A percentile compares a stretch with the other conserved stretches of the same genome.
Evolutionary conservation across 345 rosid species (phyloP).

Genomic region (Salix exigua): DNA sequence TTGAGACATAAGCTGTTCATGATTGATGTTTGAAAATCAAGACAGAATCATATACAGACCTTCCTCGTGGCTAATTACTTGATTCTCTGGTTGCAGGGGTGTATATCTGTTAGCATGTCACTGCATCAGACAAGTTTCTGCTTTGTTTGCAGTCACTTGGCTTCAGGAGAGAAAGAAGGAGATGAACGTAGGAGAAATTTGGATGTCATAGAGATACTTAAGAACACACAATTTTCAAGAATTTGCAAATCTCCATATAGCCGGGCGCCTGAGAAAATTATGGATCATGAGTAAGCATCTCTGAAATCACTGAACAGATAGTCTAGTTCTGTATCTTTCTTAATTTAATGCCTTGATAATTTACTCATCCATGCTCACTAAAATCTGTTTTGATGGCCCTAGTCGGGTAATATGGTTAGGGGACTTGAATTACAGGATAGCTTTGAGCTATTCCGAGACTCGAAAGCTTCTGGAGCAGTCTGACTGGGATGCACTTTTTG

Average conservation of each 20-base stretch:
- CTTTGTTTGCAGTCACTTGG: slow-evolving; percentile 88
- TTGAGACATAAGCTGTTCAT: background rate
- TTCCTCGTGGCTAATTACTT: background rate
- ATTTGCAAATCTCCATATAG: slow-evolving; percentile 51
- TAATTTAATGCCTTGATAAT: background rate
- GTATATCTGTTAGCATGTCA: slow-evolving; percentile 82
- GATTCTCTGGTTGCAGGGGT: slow-evolving; percentile 57
- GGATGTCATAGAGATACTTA: slow-evolving; percentile 76
- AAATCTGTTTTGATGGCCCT: slow-evolving; percentile 7
- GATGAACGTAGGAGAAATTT: slow-evolving; percentile 80
- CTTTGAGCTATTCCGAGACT: slow-evolving; percentile 75
- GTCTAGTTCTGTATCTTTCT: background rate
- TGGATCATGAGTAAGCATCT: slow-evolving; percentile 68
- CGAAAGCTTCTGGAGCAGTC: slow-evolving; percentile 50
- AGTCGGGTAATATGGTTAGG: slow-evolving; percentile 93
- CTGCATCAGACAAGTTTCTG: slow-evolving; percentile 83
- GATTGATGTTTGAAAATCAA: background rate
- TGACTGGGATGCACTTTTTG: slow-evolving; percentile 61
- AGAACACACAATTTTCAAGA: slow-evolving; percentile 72
- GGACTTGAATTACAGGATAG: slow-evolving; percentile 89
- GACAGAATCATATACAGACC: background rate
- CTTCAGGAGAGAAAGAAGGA: slow-evolving; percentile 96
- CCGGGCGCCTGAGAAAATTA: slow-evolving; percentile 62
- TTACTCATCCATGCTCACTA: background rate
- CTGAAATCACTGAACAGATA: background rate